Evolutionary conservation across 1,284 basidiomycete genomes (phyloP).

Genomic region (Trichosporon sp.): DNA sequence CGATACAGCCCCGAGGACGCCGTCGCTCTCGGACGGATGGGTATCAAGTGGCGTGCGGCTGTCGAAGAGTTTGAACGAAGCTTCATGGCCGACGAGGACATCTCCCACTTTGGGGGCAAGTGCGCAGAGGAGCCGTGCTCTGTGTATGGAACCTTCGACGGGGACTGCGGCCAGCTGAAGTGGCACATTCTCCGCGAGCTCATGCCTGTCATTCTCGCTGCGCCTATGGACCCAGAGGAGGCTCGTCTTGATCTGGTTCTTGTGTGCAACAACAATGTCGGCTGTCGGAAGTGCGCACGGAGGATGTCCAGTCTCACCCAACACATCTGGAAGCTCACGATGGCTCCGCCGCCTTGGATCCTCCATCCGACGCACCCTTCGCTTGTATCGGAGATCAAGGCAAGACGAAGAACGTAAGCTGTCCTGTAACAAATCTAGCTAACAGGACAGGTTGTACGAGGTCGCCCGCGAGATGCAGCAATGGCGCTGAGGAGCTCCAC

Average conservation of each 20-base stretch:
- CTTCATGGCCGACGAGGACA: conserved; percentile 1
- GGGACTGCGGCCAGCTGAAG: neutral
- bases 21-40: neutral
- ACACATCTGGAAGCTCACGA: conserved; percentile 4
- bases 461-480: conserved; percentile 12
- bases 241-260: neutral
- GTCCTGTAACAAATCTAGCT: neutral
- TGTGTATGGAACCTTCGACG: neutral
- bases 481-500: neutral
- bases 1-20: conserved; percentile 9
- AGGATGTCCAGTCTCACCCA: conserved; percentile 6
- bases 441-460: neutral
- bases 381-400: neutral
- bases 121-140: neutral
- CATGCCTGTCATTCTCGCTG: neutral
- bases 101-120: neutral
- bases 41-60: neutral
- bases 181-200: conserved; percentile 5
- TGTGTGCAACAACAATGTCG: conserved; percentile 1
- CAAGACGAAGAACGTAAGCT: neutral
- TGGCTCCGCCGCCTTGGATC: conserved; percentile 9
- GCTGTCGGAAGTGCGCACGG: conserved; percentile 7
- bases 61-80: neutral
- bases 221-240: neutral
- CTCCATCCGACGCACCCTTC: conserved; percentile 2